phyloP scores from a whole-genome alignment of 768 basidiomycete genomes.

The Boletus sp. region DNA sequence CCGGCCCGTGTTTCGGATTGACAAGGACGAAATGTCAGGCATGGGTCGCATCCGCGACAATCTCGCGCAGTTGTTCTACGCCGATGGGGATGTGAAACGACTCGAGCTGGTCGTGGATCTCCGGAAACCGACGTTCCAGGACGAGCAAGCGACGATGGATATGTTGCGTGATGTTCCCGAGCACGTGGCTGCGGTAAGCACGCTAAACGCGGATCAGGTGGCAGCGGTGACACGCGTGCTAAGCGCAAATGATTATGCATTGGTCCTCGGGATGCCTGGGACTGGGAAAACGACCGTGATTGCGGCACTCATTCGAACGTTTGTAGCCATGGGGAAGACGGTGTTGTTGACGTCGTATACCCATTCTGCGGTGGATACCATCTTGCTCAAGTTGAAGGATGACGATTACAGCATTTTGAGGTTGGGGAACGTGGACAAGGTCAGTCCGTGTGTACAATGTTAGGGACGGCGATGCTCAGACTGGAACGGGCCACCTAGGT shows the following conservation, averaged over 20 bases:
- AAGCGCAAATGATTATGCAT: constrained; percentile 80
- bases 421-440: constrained; percentile 91
- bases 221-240: constrained; percentile 72
- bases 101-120: constrained; percentile 83
- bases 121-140: constrained; percentile 58
- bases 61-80: constrained; percentile 84
- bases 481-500: constrained; percentile 46
- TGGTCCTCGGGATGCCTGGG: constrained; percentile 97
- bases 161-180: constrained; percentile 24
- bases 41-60: constrained; percentile 90
- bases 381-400: constrained; percentile 73
- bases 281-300: constrained; percentile 98
- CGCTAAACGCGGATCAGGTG: constrained; percentile 70
- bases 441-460: constrained; percentile 26
- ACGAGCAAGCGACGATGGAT: constrained; percentile 19
- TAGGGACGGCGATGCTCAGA: not conserved
- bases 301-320: constrained; percentile 75
- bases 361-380: constrained; percentile 98
- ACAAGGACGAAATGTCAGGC: constrained; percentile 90
- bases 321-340: constrained; percentile 80
- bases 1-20: constrained; percentile 67
- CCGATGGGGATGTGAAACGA: constrained; percentile 63
- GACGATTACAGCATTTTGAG: constrained; percentile 75
- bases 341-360: constrained; percentile 92
- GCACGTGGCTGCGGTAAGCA: constrained; percentile 31